Evolutionary conservation across 495 filamentous ascomycete species (phyloP).

Genomic region (Neurospora discreta): DNA sequence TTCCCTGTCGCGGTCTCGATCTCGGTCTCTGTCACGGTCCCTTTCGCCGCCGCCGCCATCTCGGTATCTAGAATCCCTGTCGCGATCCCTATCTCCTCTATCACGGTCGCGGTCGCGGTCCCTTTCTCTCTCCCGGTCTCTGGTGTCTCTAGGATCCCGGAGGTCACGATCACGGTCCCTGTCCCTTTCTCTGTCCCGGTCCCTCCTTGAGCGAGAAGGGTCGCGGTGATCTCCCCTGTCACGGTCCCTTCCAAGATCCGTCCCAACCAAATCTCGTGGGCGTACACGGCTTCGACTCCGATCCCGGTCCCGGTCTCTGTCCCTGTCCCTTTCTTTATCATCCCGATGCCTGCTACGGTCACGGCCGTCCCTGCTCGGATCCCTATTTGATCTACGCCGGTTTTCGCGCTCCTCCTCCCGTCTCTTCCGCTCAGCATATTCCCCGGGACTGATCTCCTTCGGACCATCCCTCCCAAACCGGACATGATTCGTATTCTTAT

Average conservation of each 20-base stretch:
- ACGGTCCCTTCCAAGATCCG: conserved; percentile 7
- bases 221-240: conserved; percentile 6
- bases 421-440: conserved; percentile 13
- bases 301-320: conserved; percentile 1
- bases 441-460: conserved; percentile 19
- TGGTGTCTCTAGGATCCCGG: too few species aligned
- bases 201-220: not conserved
- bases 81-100: not conserved
- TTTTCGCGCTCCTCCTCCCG: conserved; percentile 1
- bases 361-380: conserved; percentile 2
- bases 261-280: conserved; percentile 1
- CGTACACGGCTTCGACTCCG: conserved; percentile 5
- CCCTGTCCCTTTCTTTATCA: not conserved
- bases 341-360: not conserved
- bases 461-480: conserved; percentile 32
- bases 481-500: conserved; percentile 37
- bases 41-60: conserved; percentile 13
- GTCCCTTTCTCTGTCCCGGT: not conserved
- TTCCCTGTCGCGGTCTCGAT: conserved; percentile 1
- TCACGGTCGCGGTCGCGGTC: conserved; percentile 11
- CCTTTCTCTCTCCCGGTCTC: not conserved
- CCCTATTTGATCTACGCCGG: conserved; percentile 4
- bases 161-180: not conserved
- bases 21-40: conserved; percentile 8
- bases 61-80: conserved; percentile 1